Conservation (phyloP, 257 asterid genomes). For the Primulina eburnea region DNA sequence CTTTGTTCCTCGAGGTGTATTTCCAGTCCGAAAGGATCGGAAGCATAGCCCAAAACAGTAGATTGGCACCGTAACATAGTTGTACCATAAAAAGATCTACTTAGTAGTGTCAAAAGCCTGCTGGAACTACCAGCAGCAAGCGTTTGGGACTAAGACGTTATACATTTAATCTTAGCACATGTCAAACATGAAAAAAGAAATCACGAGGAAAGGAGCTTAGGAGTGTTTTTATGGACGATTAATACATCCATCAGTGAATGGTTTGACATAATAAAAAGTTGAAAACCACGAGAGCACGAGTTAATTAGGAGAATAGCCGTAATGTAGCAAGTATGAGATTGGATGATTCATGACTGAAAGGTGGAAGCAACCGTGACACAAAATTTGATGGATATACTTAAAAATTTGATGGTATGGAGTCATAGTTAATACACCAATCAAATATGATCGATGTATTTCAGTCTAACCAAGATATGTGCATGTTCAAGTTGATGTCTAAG, state of each 20-base stretch:
- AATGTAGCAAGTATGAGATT: too few species aligned
- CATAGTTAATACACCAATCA: not conserved
- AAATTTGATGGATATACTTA: too few species aligned
- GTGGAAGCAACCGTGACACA: too few species aligned
- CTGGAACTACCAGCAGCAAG: not conserved
- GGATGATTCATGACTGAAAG: too few species aligned
- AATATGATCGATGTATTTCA: not conserved
- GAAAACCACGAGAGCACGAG: too few species aligned
- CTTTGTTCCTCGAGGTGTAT: too few species aligned
- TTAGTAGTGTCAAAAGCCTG: not conserved
- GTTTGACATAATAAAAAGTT: too few species aligned
- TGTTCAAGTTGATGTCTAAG: not conserved
- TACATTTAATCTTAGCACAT: not conserved
- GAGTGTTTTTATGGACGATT: not conserved
- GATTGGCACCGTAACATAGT: not conserved
- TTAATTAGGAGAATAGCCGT: too few species aligned
- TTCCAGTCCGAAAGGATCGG: not conserved
- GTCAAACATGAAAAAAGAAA: not conserved
- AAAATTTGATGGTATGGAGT: not conserved
- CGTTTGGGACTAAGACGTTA: not conserved
- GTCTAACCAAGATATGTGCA: not conserved
- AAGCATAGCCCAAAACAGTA: not conserved
- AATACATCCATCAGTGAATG: too few species aligned
- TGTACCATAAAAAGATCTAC: not conserved
- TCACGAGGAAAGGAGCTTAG: not conserved